Evolutionary conservation across 257 asterid species (phyloP), one percentile per base, ranked within the genome.

Genomic region (Ilex aquifolium): DNA sequence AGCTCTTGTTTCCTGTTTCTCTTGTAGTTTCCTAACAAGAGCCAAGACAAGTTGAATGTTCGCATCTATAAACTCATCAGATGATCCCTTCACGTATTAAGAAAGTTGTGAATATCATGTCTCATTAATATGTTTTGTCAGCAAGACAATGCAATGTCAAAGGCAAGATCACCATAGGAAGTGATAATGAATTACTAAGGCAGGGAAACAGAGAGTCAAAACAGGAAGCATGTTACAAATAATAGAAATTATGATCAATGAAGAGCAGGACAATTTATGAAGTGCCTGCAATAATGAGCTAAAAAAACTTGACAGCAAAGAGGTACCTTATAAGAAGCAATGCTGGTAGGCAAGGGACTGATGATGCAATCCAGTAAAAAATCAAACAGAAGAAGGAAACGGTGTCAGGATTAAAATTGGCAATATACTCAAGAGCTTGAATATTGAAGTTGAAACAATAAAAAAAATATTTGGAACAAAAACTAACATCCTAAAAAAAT

Each of bases 1-100:
- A 57, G 95, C 94, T 82, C 87, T 78, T 59, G 95, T 89, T 76
- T 87, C 96, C 76, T 66, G 87, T 85, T 82, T 92, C 82, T 77
- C 86, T 72, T 76, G 81, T 63, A 89, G 90, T 74, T 84, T 89
- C 69, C 79, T 79, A 32, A 89, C 87, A 63, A 87, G 88, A 56
- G 99, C 83, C 76, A 92, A 60, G 14, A 72, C 91, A 69, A 92
- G 96, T 78, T 92, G 97, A 72, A 92, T 85, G 80, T 92, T 92
- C 80, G 99, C 99, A 77, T 89, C 99, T 61, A 88, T 87, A 74
- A 74, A 92, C 29, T 87, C 97, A 67, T 92, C 99, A 16, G 97
- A 92, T 21, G 97, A 92, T 53, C 99, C 99, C 99, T 92, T 71
- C 83, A 77, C 67, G 74, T 46, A 59, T 67, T 76, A 59, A 74